Evolutionary conservation across 2,329 filamentous ascomycete species (phyloP), one percentile per base, ranked within the genome.

Genomic region (Proliferodiscus dingleyae): DNA sequence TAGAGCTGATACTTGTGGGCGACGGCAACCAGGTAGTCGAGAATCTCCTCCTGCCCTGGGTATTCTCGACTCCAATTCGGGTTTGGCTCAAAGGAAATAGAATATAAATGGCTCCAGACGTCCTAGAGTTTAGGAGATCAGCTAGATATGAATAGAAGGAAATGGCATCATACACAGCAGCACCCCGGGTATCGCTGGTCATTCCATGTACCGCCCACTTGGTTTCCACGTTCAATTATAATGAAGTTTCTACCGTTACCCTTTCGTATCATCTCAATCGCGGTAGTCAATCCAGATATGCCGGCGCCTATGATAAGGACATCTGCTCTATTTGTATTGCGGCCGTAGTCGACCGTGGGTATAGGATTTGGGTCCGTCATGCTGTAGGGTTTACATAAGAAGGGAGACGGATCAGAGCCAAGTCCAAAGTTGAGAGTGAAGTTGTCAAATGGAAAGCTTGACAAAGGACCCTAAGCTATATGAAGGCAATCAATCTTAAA

Each of bases 11-110:
- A 74, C 49, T 79, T 75, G 51, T 73, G 66, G 1, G 77, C 77
- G 10, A 79, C 64, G 1, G 63, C 61, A 37, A 71, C 67, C 2
- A 82, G 66, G 51, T 81, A 81, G 15, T 66, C 64, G 62, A 73
- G 65, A 16, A 82, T 78, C 57, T 82, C 78, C 56, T 80, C 75
- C 53, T 82, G 78, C 0, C 75, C 73, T 0, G 78, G 74, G 54
- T 79, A 81, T 43, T 76, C 68, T 24, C 76, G 62, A 0, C 73
- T 72, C 78, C 78, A 80, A 51, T 73, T 67, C 3, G 75, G 64
- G 44, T 79, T 80, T 43, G 77, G 75, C 33, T 77, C 77, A 52
- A 81, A 81, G 9, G 72, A 78, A 58, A 72, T 78, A 38, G 70
- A 76, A 62, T 81, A 81, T 2, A 81, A 64, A 38, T 71, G 64